Percentiles rank a stretch among this genome's conserved stretches.
Conservation (phyloP, 116 monocot species). For the Iris pallida region DNA sequence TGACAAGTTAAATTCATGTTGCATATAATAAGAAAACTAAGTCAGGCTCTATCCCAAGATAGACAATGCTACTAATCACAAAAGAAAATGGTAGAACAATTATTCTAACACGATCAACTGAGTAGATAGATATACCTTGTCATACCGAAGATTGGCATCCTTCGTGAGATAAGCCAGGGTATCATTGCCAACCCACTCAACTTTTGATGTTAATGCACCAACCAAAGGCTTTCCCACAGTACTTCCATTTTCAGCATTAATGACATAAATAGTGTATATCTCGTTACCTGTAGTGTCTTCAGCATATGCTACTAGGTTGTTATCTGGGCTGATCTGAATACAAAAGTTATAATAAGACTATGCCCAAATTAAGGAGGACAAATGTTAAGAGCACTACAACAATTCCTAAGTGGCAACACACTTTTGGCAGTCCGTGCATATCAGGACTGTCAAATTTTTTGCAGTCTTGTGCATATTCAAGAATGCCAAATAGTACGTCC, state of each 20-base stretch:
- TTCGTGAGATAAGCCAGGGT: conserved; percentile 63
- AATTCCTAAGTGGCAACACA: no score
- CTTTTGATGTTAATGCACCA: conserved; percentile 36
- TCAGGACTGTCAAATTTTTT: no score
- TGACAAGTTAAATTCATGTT: no score
- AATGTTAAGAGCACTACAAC: no score
- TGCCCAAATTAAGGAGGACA: background rate
- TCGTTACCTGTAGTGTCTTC: conserved; percentile 87
- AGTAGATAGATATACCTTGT: conserved; percentile 44
- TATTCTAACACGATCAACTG: no score
- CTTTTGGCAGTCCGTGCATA: no score
- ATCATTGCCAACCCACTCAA: conserved; percentile 75
- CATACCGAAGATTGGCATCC: conserved; percentile 74
- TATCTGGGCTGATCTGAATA: conserved; percentile 34
- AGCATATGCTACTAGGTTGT: conserved; percentile 42
- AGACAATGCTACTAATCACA: no score
- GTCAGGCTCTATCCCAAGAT: no score
- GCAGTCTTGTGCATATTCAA: no score
- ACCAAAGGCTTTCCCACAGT: conserved; percentile 49
- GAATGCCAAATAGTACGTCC: no score
- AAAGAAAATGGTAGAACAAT: no score
- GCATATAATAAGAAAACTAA: no score
- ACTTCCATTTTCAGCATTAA: conserved; percentile 53
- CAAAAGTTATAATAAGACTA: background rate
- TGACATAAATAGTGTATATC: conserved; percentile 58